Conservation (phyloP, 306 rosid genomes). For the Rubus idaeus region DNA sequence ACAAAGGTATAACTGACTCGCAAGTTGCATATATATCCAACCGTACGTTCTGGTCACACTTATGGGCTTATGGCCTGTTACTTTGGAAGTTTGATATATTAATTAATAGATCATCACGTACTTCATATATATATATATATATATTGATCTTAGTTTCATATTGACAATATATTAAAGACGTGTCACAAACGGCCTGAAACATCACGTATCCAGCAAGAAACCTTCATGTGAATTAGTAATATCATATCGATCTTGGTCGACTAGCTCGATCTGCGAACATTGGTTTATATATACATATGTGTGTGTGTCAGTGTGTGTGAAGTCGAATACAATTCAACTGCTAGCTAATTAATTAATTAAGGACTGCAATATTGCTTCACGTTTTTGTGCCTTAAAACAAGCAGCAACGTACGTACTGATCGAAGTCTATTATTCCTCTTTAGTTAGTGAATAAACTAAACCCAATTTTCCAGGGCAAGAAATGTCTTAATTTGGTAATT, state of each 20-base stretch:
- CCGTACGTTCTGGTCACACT: background rate
- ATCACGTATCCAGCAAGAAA: background rate
- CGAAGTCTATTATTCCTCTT: background rate
- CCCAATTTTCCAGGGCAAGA: background rate
- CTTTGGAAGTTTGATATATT: too few species aligned
- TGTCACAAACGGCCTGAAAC: background rate
- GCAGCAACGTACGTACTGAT: background rate
- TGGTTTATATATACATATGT: background rate
- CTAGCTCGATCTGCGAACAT: background rate
- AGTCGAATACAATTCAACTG: background rate
- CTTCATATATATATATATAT: too few species aligned
- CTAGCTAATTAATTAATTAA: background rate
- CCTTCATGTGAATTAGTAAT: background rate
- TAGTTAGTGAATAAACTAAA: background rate
- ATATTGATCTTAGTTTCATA: too few species aligned
- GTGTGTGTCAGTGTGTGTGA: background rate
- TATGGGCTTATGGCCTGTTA: too few species aligned
- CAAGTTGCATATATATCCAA: background rate
- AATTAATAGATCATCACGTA: background rate
- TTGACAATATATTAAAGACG: background rate
- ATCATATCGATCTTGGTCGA: background rate
- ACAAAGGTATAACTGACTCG: background rate
- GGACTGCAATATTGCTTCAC: background rate
- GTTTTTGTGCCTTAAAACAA: conserved; percentile 6
- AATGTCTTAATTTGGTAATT: background rate